phyloP scores from a whole-genome alignment of 306 rosid genomes.

The Quercus rubra region DNA sequence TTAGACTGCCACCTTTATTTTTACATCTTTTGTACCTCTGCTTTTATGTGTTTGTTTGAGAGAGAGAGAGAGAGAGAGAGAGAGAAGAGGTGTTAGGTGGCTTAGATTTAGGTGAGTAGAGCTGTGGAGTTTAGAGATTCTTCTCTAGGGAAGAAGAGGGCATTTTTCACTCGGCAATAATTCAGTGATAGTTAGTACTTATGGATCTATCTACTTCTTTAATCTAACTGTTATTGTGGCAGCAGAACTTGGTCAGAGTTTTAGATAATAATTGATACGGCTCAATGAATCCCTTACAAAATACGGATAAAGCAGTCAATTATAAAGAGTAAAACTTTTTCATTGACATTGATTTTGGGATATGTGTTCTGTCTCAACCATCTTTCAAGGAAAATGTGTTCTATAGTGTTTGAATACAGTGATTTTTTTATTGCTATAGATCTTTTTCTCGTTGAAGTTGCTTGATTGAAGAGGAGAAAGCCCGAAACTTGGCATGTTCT shows the following conservation, averaged over 20 bases:
- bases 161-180: conserved; percentile 39
- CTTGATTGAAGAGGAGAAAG: neutral
- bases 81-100: conserved; percentile 30
- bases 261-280: conserved; percentile 31
- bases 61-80: conserved; percentile 10
- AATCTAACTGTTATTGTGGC: conserved; percentile 45
- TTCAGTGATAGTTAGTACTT: conserved; percentile 48
- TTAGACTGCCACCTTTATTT: conserved; percentile 56
- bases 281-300: conserved; percentile 29
- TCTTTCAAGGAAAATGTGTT: neutral
- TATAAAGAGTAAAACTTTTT: conserved; percentile 5
- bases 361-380: conserved; percentile 9
- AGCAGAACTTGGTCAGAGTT: conserved; percentile 44
- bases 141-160: conserved; percentile 42
- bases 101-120: conserved; percentile 34
- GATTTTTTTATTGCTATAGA: neutral
- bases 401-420: neutral
- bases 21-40: conserved; percentile 43
- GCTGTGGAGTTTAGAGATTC: conserved; percentile 34
- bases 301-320: conserved; percentile 20
- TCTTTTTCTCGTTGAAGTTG: neutral
- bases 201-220: conserved; percentile 36
- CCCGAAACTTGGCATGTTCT: neutral
- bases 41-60: conserved; percentile 36
- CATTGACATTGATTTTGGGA: conserved; percentile 12